Base-by-base conservation (phyloP, 177 flowering plant species). In the Vitis hybrid region DNA sequence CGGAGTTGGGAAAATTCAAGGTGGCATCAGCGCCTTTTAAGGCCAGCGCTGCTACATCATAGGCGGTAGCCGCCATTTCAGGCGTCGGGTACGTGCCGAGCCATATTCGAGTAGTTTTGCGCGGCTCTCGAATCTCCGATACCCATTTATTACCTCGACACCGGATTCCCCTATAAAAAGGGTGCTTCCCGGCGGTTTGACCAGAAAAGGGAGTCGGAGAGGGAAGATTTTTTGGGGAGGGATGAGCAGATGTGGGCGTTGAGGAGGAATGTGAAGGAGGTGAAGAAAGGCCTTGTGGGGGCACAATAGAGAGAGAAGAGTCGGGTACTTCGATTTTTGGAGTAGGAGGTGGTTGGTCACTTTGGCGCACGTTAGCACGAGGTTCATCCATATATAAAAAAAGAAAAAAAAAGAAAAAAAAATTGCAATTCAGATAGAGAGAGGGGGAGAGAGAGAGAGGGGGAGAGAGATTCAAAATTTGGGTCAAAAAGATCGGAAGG, bases 11-110 rank as follows among this genome's bases (percentile, higher is more conserved):
- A 35, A 87, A 89, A 72, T 89, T 89, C 0, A 89, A 65, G 2
- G 62, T 2, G 1, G 91, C 68, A 6, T 81, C 84, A 35, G 0
- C 87, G 90, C 57, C 80, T 84, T 2, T 87, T 70, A 35, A 35
- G 2, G 91, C 85, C 0, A 87, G 67, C 1, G 93, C 85, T 1
- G 93, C 46, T 6, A 35, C 91, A 51, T 89, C 93, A 52, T 87
- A 82, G 19, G 93, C 93, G 1, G 84, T 83, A 1, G 91, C 93
- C 4, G 93, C 93, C 93, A 89, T 89, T 32, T 89, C 91, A 0
- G 89, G 81, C 0, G 82, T 84, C 3, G 87, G 79, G 72, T 77
- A 87, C 4, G 93, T 87, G 0, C 93, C 93, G 0, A 89, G 86
- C 93, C 93, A 89, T 15, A 89, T 87, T 2, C 93, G 83, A 2